Evolutionary conservation across 2,329 filamentous ascomycete species (phyloP).

Genomic region (Colletotrichum acutatum): DNA sequence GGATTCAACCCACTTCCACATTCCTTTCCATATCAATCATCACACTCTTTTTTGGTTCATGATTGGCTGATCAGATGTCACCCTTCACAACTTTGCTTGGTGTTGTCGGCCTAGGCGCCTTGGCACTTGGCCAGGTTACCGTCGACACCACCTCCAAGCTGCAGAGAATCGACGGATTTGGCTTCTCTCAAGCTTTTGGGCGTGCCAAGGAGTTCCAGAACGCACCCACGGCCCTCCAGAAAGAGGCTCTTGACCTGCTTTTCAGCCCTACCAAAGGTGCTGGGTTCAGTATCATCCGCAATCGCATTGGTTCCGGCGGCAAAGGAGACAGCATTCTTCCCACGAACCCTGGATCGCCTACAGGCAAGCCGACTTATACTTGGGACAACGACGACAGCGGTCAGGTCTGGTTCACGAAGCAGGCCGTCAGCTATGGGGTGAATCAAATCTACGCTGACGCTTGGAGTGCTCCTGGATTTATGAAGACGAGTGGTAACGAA

Average conservation of each 20-base stretch:
- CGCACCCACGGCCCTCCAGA: slow-evolving; percentile 42
- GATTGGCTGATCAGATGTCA: neutral
- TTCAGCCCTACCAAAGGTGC: slow-evolving; percentile 58
- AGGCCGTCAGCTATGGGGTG: slow-evolving; percentile 54
- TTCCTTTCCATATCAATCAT: neutral
- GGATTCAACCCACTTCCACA: neutral
- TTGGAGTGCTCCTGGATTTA: slow-evolving; percentile 59
- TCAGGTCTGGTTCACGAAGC: slow-evolving; percentile 63
- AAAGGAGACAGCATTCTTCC: slow-evolving; percentile 53
- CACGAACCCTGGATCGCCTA: slow-evolving; percentile 54
- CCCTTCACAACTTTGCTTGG: neutral
- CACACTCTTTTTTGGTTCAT: neutral
- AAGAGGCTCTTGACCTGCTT: slow-evolving; percentile 55
- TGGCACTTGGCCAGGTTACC: slow-evolving; percentile 42
- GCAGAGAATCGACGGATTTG: slow-evolving; percentile 59
- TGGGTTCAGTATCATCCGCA: slow-evolving; percentile 61
- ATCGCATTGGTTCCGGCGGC: slow-evolving; percentile 55
- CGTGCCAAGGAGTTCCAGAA: slow-evolving; percentile 53
- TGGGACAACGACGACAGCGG: slow-evolving; percentile 59
- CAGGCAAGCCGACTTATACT: slow-evolving; percentile 52
- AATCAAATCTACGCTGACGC: slow-evolving; percentile 55
- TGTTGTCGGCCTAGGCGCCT: neutral
- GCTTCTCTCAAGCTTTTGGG: slow-evolving; percentile 60
- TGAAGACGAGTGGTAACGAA: slow-evolving; percentile 57
- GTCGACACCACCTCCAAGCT: slow-evolving; percentile 42